A percentile compares a stretch with the other conserved stretches of the same genome.
phyloP scores from a whole-genome alignment of 2,329 filamentous ascomycete genomes.

The Penicillium sclerotiorum region DNA sequence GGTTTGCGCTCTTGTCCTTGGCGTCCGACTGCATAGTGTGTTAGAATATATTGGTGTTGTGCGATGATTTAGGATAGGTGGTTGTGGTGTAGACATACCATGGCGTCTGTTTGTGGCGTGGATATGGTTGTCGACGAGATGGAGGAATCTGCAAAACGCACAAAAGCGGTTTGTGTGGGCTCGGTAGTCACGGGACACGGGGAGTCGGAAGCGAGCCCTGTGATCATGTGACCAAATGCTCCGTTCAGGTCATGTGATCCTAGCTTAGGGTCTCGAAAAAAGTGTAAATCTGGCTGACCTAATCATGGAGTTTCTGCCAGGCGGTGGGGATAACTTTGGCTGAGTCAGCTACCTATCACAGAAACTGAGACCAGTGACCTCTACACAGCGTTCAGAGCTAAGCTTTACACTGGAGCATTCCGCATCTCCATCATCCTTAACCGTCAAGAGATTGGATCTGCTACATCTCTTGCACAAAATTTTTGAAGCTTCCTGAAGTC shows the following conservation, averaged over 20 bases:
- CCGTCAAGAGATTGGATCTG: slow-evolving; percentile 18
- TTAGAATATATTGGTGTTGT: slow-evolving; percentile 23
- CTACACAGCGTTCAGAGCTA: slow-evolving; percentile 10
- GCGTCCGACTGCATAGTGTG: slow-evolving; percentile 62
- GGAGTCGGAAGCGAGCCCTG: slow-evolving; percentile 35
- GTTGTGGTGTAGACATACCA: slow-evolving; percentile 44
- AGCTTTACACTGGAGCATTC: slow-evolving; percentile 25
- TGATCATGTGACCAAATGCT: slow-evolving; percentile 1
- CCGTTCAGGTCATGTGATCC: not conserved
- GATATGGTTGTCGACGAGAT: slow-evolving; percentile 41
- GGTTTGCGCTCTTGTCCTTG: slow-evolving; percentile 83
- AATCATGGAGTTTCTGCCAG: not conserved
- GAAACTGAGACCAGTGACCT: slow-evolving; percentile 15
- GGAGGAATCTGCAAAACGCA: slow-evolving; percentile 35
- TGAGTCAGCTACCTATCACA: slow-evolving; percentile 20
- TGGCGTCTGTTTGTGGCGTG: slow-evolving; percentile 48
- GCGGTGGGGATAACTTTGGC: not conserved
- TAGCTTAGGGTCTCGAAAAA: not conserved
- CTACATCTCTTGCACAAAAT: slow-evolving; percentile 33
- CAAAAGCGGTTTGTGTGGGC: slow-evolving; percentile 41
- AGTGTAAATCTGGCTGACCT: not conserved
- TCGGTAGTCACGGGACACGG: slow-evolving; percentile 25
- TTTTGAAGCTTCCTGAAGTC: slow-evolving; percentile 42
- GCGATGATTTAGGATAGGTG: slow-evolving; percentile 4
- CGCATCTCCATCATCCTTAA: slow-evolving; percentile 18